Base-by-base conservation (phyloP, 805 yeast species). In the Kluyveromyces dobzhanskii region DNA sequence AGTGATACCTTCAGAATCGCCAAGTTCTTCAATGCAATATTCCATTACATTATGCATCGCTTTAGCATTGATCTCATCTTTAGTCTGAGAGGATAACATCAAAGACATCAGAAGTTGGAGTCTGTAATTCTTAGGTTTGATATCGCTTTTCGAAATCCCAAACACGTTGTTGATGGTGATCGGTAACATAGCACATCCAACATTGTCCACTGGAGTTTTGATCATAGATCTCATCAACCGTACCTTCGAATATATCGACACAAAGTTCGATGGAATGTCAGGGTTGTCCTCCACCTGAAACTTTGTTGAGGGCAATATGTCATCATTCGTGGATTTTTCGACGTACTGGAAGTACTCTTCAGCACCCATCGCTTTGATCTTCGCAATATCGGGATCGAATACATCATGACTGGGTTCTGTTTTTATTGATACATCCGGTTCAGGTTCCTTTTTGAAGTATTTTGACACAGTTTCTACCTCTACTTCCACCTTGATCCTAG, bases 41-140 rank as follows among this genome's bases (percentile, higher is more conserved):
- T 52, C 49, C 35, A 84, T 78, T 45, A 90, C 62, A 23, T 62
- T 70, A 12, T 57, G 56, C 78, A 87, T 81, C 0, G 92, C 94
- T 30, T 70, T 71, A 39, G 70, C 82, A 44, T 85, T 88, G 35
- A 80, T 75, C 56, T 85, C 95, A 58, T 88, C 97, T 54, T 83
- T 87, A 2, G 97, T 88, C 49, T 88, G 97, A 0, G 96, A 74
- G 8, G 95, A 84, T 23, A 88, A 73, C 88, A 88, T 84, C 37
- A 88, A 67, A 3, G 95, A 78, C 0, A 87, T 68, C 25, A 88
- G 66, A 26, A 85, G 65, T 57, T 87, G 96, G 52, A 80, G 80
- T 36, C 96, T 67, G 51, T 65, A 69, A 13, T 64, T 63, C 39
- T 53, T 52, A 1, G 66, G 65, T 8, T 55, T 46, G 2, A 64